Base-by-base conservation (phyloP, 148 eudicot genomes). In the Camellia lanceoleosa region DNA sequence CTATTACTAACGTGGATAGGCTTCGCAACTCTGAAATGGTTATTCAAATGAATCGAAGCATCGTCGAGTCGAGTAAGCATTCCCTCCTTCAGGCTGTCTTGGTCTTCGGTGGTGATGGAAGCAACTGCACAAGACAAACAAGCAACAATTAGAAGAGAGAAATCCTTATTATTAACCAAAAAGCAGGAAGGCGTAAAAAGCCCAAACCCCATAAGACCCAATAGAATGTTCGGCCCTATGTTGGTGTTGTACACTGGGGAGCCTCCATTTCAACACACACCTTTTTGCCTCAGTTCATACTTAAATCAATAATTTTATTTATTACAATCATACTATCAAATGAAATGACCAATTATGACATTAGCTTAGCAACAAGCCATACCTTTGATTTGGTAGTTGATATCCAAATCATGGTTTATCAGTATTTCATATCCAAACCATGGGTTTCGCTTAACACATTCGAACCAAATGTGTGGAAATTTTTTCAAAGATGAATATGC, bases 61-160 rank as follows among this genome's bases (percentile, higher is more conserved):
- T 81, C 47, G 78, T 72, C 23, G 75, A 70, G 75, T 18, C 47
- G 9, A 70, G 43, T 12, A 70, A 49, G 59, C 70, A 44, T n/a
- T 30, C 38, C 73, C 75, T 58, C 52, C 63, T 80, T 92, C 84
- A 92, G 71, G 89, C 42, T 69, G 91, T 61, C 90, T 92, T 92
- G 19, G 92, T 56, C 87, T 94, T 94, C 12, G 86, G 90, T 56
- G 89, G 90, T 23, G 95, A 74, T 30, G 98, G 98, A 75, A 94
- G 92, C 87, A 94, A 84, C 98, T 91, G 91, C 85, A 85, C 20
- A 82, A 80, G 69, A 79, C 20, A 76, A 55, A 72, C n/a, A 30
- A 72, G n/a, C 49, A 18, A 62, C 46, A 46, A 2, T 5, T 12
- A 3, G 16, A 69, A 69, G 71, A 68, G 19, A 41, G 49, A 15